Evolutionary conservation across 1,284 basidiomycete genomes (phyloP).

Genomic region (Apiotrichum brassicae): DNA sequence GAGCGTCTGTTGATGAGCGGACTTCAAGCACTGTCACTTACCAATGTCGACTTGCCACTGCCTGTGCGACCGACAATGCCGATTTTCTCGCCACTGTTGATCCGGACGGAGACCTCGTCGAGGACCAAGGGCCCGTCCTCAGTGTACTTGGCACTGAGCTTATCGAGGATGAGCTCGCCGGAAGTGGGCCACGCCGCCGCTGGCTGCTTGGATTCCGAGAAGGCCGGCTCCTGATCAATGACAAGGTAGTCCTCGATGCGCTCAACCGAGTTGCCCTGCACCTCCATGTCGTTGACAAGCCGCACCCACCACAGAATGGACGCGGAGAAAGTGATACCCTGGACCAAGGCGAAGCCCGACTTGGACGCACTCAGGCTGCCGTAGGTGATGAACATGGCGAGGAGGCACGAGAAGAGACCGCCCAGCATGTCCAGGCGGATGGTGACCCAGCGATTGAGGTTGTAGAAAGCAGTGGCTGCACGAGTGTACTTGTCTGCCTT

Average conservation of each 20-base stretch:
- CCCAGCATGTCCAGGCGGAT: constrained; percentile 46
- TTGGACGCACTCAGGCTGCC: constrained; percentile 36
- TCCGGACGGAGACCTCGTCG: constrained; percentile 54
- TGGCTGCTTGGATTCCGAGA: constrained; percentile 53
- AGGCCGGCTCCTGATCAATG: constrained; percentile 63
- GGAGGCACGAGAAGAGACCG: constrained; percentile 36
- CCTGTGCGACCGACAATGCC: constrained; percentile 66
- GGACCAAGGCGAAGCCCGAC: constrained; percentile 46
- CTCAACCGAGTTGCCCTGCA: constrained; percentile 54
- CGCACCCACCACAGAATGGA: constrained; percentile 40
- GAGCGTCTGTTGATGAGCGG: constrained; percentile 26
- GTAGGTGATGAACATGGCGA: constrained; percentile 43
- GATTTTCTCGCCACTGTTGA: constrained; percentile 58
- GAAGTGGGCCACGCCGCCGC: constrained; percentile 73
- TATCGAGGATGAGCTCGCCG: constrained; percentile 60
- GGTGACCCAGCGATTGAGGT: constrained; percentile 46
- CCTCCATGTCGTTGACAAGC: constrained; percentile 47
- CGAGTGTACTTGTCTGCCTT: constrained; percentile 46
- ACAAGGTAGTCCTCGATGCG: constrained; percentile 64
- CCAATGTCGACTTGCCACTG: constrained; percentile 59
- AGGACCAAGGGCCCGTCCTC: constrained; percentile 52
- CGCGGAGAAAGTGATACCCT: constrained; percentile 43
- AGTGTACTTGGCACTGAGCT: constrained; percentile 44
- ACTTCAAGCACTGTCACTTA: constrained; percentile 4
- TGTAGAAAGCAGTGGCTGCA: constrained; percentile 41